phyloP scores from a whole-genome alignment of 139 green algal genomes.

The Ettlia oleoabundans region DNA sequence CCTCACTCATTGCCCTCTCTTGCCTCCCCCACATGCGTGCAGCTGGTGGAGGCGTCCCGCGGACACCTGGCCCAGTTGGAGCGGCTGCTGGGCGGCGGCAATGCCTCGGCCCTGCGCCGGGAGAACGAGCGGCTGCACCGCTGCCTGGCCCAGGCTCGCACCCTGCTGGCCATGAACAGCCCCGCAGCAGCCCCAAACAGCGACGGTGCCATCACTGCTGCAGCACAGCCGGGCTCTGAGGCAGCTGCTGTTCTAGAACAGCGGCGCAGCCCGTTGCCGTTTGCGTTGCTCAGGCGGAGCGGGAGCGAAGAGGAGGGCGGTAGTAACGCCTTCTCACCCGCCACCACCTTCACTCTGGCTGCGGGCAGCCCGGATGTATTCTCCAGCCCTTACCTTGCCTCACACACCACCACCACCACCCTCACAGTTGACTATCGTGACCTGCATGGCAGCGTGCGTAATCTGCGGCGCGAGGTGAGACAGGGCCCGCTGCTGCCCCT shows the following conservation, averaged over 20 bases:
- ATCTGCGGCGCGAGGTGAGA: constrained; percentile 13
- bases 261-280: constrained; percentile 14
- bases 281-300: not conserved
- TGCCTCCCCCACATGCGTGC: not conserved
- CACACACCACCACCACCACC: constrained; percentile 29
- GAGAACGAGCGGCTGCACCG: constrained; percentile 12
- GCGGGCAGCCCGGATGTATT: constrained; percentile 28
- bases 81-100: not conserved
- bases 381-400: constrained; percentile 25
- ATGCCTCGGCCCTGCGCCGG: not conserved
- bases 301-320: not conserved
- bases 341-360: constrained; percentile 8
- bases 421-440: constrained; percentile 38
- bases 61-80: constrained; percentile 12
- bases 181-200: not conserved
- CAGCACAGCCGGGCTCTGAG: no score
- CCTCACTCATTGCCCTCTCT: no score
- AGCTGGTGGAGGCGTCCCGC: constrained; percentile 20
- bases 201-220: not conserved
- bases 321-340: not conserved
- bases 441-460: constrained; percentile 4
- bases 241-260: not conserved
- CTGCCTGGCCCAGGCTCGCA: constrained; percentile 2
- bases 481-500: not conserved
- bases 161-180: constrained; percentile 21